Evolutionary conservation across 2,329 filamentous ascomycete genomes (phyloP).

Genomic region (Chaetomiaceae sp.): DNA sequence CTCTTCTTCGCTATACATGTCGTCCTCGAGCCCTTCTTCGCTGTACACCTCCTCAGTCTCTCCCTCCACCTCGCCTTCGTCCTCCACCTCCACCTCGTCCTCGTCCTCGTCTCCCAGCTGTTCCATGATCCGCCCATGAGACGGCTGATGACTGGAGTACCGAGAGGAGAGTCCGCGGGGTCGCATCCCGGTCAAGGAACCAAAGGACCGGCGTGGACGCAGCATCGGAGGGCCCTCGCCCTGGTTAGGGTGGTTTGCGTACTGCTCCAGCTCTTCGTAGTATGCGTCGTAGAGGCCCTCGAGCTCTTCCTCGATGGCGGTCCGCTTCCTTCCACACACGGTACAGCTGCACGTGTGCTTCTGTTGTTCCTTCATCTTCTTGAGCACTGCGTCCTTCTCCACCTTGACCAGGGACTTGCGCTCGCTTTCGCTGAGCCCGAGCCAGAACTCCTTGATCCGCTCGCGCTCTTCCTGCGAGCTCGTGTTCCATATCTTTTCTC

Average conservation of each 20-base stretch:
- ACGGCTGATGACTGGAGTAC: constrained; percentile 62
- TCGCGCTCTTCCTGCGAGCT: constrained; percentile 90
- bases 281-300: constrained; percentile 98
- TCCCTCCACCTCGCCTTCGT: constrained; percentile 39
- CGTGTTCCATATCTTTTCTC: constrained; percentile 95
- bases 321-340: constrained; percentile 92
- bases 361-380: constrained; percentile 99
- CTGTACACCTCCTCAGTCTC: constrained; percentile 49
- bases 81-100: constrained; percentile 48
- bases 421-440: constrained; percentile 88
- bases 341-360: constrained; percentile 98
- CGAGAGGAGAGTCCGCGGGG: constrained; percentile 52
- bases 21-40: constrained; percentile 54
- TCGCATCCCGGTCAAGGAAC: constrained; percentile 48
- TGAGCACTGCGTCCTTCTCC: constrained; percentile 94
- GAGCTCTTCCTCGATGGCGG: constrained; percentile 94
- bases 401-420: constrained; percentile 94
- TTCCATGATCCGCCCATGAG: constrained; percentile 67
- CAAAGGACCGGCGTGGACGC: constrained; percentile 58
- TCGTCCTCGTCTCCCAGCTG: constrained; percentile 53
- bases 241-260: constrained; percentile 74
- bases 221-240: constrained; percentile 65
- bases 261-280: constrained; percentile 96
- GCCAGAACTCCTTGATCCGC: constrained; percentile 97
- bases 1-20: constrained; percentile 57